These are phyloP conservation scores for Aureobasidium namibiae DNA, from an alignment of 2,329 filamentous ascomycete species.

Conservation along the genomic window DNA sequence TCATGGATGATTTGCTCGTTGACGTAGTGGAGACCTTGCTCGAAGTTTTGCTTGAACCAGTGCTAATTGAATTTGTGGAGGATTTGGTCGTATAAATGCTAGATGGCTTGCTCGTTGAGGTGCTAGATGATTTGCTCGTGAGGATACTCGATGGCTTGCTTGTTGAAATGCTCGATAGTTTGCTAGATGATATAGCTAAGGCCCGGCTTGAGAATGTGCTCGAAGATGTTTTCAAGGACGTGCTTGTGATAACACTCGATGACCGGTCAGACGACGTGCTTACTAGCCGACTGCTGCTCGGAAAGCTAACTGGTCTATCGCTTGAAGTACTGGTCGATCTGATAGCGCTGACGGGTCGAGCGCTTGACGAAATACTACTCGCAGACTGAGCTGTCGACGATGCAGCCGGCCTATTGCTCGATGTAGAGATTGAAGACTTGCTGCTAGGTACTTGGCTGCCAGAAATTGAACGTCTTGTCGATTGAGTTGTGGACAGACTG, in stretches of 20 bases:
- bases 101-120: neutral
- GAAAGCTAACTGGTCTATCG: neutral
- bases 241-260: too few relatives aligned
- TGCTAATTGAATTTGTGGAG: neutral
- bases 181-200: neutral
- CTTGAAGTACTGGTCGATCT: neutral
- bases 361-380: neutral
- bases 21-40: neutral
- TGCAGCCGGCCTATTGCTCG: neutral
- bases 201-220: too few relatives aligned
- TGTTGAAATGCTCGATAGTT: neutral
- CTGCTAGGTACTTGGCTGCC: neutral
- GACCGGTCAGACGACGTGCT: too few relatives aligned
- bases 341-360: neutral
- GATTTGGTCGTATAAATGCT: neutral
- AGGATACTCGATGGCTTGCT: neutral
- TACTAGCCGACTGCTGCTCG: neutral
- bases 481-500: neutral
- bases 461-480: neutral
- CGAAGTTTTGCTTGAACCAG: neutral
- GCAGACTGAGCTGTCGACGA: neutral
- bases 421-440: neutral
- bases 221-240: too few relatives aligned
- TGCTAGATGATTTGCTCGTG: neutral
- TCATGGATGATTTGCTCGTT: neutral